Evolutionary conservation across 2,329 filamentous ascomycete species (phyloP).

Genomic region (Colletotrichum tanaceti): DNA sequence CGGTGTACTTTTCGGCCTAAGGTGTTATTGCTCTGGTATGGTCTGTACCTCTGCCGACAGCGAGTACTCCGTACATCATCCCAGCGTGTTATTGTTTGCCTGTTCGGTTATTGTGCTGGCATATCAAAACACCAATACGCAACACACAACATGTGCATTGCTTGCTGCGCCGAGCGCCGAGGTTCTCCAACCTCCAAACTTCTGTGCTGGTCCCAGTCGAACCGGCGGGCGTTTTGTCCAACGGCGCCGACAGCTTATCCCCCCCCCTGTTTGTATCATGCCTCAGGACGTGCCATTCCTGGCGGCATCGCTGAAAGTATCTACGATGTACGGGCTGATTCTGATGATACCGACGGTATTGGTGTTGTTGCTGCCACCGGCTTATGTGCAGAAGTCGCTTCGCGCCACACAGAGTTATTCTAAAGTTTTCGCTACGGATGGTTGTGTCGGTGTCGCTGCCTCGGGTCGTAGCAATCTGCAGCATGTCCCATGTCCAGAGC

Average conservation of each 20-base stretch:
- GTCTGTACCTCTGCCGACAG: not conserved
- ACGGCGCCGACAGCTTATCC: constrained; percentile 25
- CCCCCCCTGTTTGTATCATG: constrained; percentile 21
- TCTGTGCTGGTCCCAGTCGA: constrained; percentile 13
- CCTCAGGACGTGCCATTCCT: not conserved
- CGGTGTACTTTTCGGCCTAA: not conserved
- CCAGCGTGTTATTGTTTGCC: constrained; percentile 21
- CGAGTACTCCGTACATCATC: constrained; percentile 10
- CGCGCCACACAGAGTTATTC: constrained; percentile 16
- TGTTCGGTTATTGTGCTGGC: constrained; percentile 34
- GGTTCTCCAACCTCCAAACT: constrained; percentile 28
- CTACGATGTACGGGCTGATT: constrained; percentile 3
- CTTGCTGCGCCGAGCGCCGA: constrained; percentile 23
- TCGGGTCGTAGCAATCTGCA: constrained; percentile 31
- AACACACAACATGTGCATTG: constrained; percentile 18
- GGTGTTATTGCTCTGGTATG: not conserved
- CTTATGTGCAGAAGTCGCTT: constrained; percentile 12
- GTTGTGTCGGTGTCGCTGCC: constrained; percentile 7
- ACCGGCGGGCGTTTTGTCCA: constrained; percentile 24
- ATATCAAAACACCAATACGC: constrained; percentile 36
- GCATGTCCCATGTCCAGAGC: constrained; percentile 27
- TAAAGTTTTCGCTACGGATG: not conserved
- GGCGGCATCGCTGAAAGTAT: not conserved
- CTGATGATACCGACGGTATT: constrained; percentile 8
- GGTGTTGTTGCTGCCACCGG: constrained; percentile 2